Conservation (phyloP, 352 stramenopile species). For the Pythium aphanidermatum region DNA sequence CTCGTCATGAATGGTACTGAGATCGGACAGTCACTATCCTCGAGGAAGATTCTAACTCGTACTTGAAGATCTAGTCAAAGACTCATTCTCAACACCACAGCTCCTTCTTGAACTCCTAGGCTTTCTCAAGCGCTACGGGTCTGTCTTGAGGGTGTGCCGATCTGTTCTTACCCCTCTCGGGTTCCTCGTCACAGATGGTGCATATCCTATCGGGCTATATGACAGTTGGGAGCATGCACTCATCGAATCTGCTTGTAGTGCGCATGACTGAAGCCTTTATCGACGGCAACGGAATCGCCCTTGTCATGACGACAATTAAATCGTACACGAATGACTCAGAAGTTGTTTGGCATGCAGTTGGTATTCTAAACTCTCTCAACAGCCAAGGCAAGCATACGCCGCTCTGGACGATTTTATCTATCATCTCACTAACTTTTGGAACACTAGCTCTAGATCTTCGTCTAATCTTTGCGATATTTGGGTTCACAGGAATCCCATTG, state of each 20-base stretch:
- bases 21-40: neutral
- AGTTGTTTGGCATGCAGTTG: constrained; percentile 66
- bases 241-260: constrained; percentile 28
- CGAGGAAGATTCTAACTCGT: too few relatives aligned
- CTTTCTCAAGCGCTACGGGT: constrained; percentile 48
- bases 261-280: constrained; percentile 52
- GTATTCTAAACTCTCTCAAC: constrained; percentile 62
- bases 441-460: constrained; percentile 43
- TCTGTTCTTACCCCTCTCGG: constrained; percentile 45
- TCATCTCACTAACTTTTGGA: too few relatives aligned
- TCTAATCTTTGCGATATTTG: constrained; percentile 40
- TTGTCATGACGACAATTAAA: constrained; percentile 46
- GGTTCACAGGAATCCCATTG: constrained; percentile 45
- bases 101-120: constrained; percentile 50
- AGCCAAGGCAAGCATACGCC: constrained; percentile 28
- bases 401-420: neutral
- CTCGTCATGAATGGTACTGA: constrained; percentile 65
- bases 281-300: constrained; percentile 50
- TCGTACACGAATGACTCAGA: constrained; percentile 51
- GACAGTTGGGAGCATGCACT: too few relatives aligned
- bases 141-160: constrained; percentile 42
- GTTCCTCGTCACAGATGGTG: constrained; percentile 66
- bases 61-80: constrained; percentile 64
- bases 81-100: constrained; percentile 41
- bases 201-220: too few relatives aligned